A percentile compares a stretch with the other conserved stretches of the same genome.
Conservation (phyloP, 768 basidiomycete genomes). For the Lentinula guzmanii region DNA sequence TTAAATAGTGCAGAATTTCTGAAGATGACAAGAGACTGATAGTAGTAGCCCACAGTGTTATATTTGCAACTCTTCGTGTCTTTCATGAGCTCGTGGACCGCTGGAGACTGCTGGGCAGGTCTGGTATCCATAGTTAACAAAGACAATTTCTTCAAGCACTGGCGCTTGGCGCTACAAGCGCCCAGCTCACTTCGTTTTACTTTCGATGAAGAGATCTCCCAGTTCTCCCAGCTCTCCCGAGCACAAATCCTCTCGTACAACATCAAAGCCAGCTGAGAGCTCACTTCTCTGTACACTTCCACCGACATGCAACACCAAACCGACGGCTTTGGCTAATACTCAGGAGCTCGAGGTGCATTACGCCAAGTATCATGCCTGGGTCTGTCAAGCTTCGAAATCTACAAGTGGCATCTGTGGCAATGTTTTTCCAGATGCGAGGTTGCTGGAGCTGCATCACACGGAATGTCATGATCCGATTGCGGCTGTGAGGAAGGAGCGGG, state of each 20-base stretch:
- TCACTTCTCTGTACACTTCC: conserved; percentile 68
- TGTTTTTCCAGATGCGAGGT: conserved; percentile 79
- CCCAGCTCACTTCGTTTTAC: not conserved
- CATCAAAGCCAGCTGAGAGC: conserved; percentile 17
- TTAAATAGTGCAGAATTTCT: too few relatives aligned
- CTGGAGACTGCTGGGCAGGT: too few relatives aligned
- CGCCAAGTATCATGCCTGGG: conserved; percentile 77
- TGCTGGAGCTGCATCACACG: conserved; percentile 79
- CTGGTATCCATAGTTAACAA: too few relatives aligned
- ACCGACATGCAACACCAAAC: conserved; percentile 69
- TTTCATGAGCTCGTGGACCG: too few relatives aligned
- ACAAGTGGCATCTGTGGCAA: conserved; percentile 44
- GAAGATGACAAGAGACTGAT: too few relatives aligned
- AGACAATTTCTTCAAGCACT: too few relatives aligned
- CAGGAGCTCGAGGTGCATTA: conserved; percentile 80
- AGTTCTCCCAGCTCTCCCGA: not conserved
- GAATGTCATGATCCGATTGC: conserved; percentile 88
- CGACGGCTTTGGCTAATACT: conserved; percentile 59
- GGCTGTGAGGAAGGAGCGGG: conserved; percentile 67
- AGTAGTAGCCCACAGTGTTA: too few relatives aligned
- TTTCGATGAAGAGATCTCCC: not conserved
- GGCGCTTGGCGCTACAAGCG: not conserved
- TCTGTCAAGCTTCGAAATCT: conserved; percentile 53
- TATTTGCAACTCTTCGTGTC: too few relatives aligned
- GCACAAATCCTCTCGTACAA: not conserved